A percentile compares a stretch with the other conserved stretches of the same genome.
phyloP scores from a whole-genome alignment of 768 basidiomycete species.

The Paxillus rubicundulus region DNA sequence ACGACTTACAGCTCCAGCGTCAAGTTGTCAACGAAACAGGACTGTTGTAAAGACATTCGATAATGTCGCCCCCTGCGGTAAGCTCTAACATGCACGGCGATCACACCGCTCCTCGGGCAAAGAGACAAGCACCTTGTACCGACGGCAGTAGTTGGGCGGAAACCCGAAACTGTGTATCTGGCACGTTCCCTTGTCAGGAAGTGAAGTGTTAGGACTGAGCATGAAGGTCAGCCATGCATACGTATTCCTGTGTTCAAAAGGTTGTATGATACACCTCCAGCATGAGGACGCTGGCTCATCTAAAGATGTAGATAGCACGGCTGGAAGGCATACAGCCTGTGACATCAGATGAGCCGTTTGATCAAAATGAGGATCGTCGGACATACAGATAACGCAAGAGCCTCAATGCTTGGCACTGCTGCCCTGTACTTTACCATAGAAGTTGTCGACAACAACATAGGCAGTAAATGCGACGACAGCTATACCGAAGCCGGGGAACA shows the following conservation, averaged over 20 bases:
- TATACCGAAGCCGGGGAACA: conserved; percentile 95
- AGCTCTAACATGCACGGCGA: too few relatives aligned
- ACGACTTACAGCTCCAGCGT: too few relatives aligned
- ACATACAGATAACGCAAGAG: background rate
- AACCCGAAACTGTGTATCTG: too few relatives aligned
- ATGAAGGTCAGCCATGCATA: too few relatives aligned
- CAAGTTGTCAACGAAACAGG: too few relatives aligned
- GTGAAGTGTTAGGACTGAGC: too few relatives aligned
- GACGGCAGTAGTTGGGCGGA: too few relatives aligned
- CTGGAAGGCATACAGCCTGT: background rate
- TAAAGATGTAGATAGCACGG: background rate
- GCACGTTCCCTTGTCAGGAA: too few relatives aligned
- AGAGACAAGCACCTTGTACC: too few relatives aligned
- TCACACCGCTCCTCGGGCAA: too few relatives aligned
- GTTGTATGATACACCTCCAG: conserved; percentile 12
- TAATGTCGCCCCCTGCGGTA: too few relatives aligned
- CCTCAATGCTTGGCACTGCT: conserved; percentile 17
- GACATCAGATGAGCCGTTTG: background rate
- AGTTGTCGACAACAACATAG: conserved; percentile 85
- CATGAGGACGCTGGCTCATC: background rate
- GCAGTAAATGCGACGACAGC: conserved; percentile 89
- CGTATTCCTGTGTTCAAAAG: background rate
- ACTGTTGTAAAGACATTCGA: too few relatives aligned
- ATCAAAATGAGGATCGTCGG: background rate
- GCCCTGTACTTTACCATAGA: conserved; percentile 43